These are phyloP conservation scores for Rhizophora mangle DNA, from an alignment of 345 rosid species.

Conservation along the genomic window DNA sequence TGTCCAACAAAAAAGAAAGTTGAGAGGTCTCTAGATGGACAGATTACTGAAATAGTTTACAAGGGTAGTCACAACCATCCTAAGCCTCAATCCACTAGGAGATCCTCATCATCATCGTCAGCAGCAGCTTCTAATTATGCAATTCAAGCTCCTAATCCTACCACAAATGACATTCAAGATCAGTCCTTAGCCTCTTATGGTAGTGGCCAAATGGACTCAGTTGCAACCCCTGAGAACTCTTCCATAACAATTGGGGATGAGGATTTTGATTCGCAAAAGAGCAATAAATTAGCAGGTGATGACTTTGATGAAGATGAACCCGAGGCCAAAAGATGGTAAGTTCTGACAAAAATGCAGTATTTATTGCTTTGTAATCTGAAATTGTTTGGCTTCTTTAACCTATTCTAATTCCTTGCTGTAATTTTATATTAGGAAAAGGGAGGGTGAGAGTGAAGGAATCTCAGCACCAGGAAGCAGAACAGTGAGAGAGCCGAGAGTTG, in stretches of 20 bases:
- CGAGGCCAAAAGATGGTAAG: conserved; percentile 80
- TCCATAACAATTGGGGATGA: conserved; percentile 66
- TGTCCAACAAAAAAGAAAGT: conserved; percentile 92
- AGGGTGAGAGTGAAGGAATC: conserved; percentile 70
- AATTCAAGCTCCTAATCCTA: conserved; percentile 31
- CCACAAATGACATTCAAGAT: conserved; percentile 41
- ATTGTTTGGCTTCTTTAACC: no score
- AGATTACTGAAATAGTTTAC: conserved; percentile 82
- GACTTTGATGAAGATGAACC: conserved; percentile 79
- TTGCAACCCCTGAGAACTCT: conserved; percentile 55
- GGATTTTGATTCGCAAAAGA: conserved; percentile 68
- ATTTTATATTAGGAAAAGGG: conserved; percentile 53
- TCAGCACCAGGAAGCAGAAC: conserved; percentile 74
- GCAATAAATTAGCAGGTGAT: conserved; percentile 48
- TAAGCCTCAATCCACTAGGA: conserved; percentile 64
- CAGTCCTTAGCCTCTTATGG: conserved; percentile 42
- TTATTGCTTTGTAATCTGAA: no score
- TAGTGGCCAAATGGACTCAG: conserved; percentile 44
- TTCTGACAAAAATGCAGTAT: neutral
- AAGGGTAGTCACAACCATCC: conserved; percentile 91
- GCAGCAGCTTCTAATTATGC: conserved; percentile 28
- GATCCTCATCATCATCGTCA: conserved; percentile 46
- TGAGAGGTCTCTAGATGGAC: conserved; percentile 79
- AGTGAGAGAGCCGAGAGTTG: conserved; percentile 84
- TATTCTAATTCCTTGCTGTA: conserved; percentile 12